Evolutionary conservation across 2,329 filamentous ascomycete genomes (phyloP), one percentile per base, ranked within the genome.

Genomic region (Rutstroemia sp.): DNA sequence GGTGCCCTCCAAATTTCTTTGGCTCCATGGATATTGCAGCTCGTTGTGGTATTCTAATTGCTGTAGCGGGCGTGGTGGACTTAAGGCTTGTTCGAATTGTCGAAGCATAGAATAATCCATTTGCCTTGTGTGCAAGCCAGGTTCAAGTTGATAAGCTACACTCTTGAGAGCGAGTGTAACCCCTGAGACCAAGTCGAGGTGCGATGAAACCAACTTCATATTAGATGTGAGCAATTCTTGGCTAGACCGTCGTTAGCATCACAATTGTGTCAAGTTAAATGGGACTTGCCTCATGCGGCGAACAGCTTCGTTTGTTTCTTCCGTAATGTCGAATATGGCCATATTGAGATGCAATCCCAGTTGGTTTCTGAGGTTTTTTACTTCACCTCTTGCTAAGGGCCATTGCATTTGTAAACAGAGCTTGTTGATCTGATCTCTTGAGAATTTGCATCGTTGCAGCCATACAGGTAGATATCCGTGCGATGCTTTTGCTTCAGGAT

Each of bases 71-170:
- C 57, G 27, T 4, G 63, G 63, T 27, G 57, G 58, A 17, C 51
- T 44, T 10, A 65, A 47, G 12, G 63, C 63, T 49, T 64, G 60
- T 34, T 65, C 59, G 42, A 65, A 60, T 50, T 64, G 61, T 10
- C 61, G 57, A 5, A 65, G 49, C 47, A 64, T 62, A 5, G 61
- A 58, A 48, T 63, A 64, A 39, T 65, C 63, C 27, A 65, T 61
- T 21, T 64, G 56, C 17, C 56, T 34, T 37, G 44, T 12, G 42
- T 61, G 58, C 17, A 21, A 38, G 6, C 52, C 56, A n/a, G 39
- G 51, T 37, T 61, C 63, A 8, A 65, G 55, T 25, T 62, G 63
- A 42, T 64, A 47, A 12, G 62, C 62, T 37, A 65, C 52, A 44
- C 61, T 48, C 38, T 61, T 65, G 17, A 64, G 51, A 23, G 62